Percentiles rank a stretch among this genome's conserved stretches.
phyloP scores from a whole-genome alignment of 495 filamentous ascomycete genomes.

The Lophiotrema nucula region DNA sequence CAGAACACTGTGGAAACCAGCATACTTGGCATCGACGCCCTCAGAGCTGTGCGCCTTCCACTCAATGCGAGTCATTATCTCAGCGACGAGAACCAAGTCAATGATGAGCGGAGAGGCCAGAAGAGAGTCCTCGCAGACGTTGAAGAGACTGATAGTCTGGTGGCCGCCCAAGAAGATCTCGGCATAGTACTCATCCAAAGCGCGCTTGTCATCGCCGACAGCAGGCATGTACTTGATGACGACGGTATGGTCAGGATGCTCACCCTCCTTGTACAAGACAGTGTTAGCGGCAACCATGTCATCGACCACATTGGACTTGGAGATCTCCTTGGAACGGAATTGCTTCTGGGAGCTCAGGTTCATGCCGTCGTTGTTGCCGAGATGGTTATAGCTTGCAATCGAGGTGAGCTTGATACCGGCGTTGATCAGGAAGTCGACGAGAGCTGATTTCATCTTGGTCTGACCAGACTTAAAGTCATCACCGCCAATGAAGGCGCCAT shows the following conservation, averaged over 20 bases:
- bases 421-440: constrained; percentile 98
- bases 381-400: constrained; percentile 98
- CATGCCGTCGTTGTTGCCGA: constrained; percentile 99
- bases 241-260: constrained; percentile 50
- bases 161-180: constrained; percentile 99
- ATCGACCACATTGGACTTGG: constrained; percentile 97
- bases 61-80: constrained; percentile 97
- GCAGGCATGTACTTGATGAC: constrained; percentile 88
- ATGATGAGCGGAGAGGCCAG: constrained; percentile 98
- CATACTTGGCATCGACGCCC: constrained; percentile 67
- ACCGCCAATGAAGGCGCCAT: constrained; percentile 88
- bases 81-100: constrained; percentile 84
- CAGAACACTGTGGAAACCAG: constrained; percentile 94
- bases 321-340: constrained; percentile 99
- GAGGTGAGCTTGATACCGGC: constrained; percentile 99
- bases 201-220: constrained; percentile 98
- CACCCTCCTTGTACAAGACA: constrained; percentile 79
- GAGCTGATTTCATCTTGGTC: constrained; percentile 99
- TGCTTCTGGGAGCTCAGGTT: constrained; percentile 96
- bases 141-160: constrained; percentile 97
- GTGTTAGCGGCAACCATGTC: constrained; percentile 97
- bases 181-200: constrained; percentile 96
- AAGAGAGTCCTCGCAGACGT: constrained; percentile 98
- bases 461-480: constrained; percentile 99
- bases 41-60: constrained; percentile 69